Evolutionary conservation across 192 early-diverging fungal genomes (phyloP).

Genomic region (Geranomyces michiganensis): DNA sequence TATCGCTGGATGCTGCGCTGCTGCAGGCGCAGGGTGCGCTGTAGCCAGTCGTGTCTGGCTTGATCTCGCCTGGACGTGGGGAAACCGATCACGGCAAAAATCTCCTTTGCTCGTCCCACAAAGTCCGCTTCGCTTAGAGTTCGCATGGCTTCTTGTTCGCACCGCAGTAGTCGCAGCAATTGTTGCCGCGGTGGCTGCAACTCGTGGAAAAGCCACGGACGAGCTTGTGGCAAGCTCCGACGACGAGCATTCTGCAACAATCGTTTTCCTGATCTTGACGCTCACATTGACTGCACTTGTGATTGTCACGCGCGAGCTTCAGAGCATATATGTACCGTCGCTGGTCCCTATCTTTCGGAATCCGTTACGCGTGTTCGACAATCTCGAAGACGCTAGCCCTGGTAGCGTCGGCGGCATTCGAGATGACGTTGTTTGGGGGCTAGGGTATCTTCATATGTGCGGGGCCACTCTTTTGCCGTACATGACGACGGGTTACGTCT

Average conservation of each 20-base stretch:
- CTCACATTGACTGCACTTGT: background rate
- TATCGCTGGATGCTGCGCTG: background rate
- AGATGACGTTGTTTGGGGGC: background rate
- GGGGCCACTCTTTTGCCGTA: background rate
- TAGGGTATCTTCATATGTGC: conserved; percentile 13
- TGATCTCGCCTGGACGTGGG: background rate
- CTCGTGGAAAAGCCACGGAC: background rate
- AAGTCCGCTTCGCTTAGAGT: background rate
- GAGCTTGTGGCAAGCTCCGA: background rate
- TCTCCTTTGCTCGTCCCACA: conserved; percentile 8
- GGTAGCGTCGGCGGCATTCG: background rate
- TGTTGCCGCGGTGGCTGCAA: conserved; percentile 14
- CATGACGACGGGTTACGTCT: conserved; percentile 1
- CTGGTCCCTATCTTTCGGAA: conserved; percentile 36
- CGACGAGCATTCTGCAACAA: conserved; percentile 13
- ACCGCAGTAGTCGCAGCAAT: background rate
- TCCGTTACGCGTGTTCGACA: conserved; percentile 17
- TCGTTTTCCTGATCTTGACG: conserved; percentile 17
- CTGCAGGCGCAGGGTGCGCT: conserved; percentile 13
- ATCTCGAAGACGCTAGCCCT: background rate
- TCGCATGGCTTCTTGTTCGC: conserved; percentile 6
- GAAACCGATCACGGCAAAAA: background rate
- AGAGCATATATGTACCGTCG: conserved; percentile 32
- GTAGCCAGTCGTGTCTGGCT: conserved; percentile 16
- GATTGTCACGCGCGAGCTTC: conserved; percentile 22